Base-by-base conservation (phyloP, 177 flowering plant species). In the Vitis hybrid region DNA sequence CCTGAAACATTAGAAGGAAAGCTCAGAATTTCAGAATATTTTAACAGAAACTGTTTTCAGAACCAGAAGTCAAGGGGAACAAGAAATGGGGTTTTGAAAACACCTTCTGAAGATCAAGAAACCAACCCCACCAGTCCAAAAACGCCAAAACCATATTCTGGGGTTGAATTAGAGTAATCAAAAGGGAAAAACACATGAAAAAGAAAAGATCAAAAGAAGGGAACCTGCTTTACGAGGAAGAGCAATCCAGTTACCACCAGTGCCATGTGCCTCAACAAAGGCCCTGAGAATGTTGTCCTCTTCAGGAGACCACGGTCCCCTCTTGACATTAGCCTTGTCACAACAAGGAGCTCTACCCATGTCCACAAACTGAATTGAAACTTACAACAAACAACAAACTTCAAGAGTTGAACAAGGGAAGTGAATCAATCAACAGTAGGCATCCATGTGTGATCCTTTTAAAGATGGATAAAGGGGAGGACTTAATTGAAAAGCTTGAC, bases 331-430 rank as follows among this genome's bases (percentile, higher is more conserved):
- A 2, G 83, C 74, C 73, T 87, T 87, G 85, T 87, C 91, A 69
- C 91, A 87, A 61, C 91, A 87, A 32, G 91, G 91, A 49, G 89
- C 82, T 80, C 89, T 81, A 18, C 87, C 91, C 91, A 87, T 87
- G 51, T 4, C 49, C 2, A 56, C 10, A 7, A 24, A 58, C 46
- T 41, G 46, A 41, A 4, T 14, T 27, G 18, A 27, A 18, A 53
- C 3, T 3, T 9, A 32, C 21, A 15, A 17, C 49, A 62, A 60
- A 60, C 27, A 3, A 11, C 9, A 60, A 60, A 4, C 3, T 14
- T 11, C 8, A 27, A 30, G 30, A 3, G 11, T 11, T 18, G 27
- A 17, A 15, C 11, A 10, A 63, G 66, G 20, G 24, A 48, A 0
- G 18, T 20, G 13, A 53, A 64, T 9, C 21, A 8, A 64, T 15